Evolutionary conservation across 305 asterid genomes (phyloP).

Genomic region (Fraxinus angustifolia): DNA sequence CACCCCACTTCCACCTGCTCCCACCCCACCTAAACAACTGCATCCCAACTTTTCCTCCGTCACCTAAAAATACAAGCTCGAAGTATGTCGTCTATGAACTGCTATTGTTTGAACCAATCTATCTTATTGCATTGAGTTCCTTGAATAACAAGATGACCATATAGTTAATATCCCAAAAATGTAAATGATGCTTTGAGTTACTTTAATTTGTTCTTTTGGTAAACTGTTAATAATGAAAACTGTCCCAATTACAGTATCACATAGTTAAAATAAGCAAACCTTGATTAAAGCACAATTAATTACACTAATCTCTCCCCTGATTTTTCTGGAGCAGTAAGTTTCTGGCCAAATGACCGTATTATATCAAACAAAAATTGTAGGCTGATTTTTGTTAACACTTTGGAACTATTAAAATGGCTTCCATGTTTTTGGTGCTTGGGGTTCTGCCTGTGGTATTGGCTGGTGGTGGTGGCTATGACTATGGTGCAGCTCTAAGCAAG

Average conservation of each 20-base stretch:
- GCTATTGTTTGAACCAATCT: neutral
- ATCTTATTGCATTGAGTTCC: neutral
- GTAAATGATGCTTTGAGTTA: neutral
- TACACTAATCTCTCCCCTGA: conserved; percentile 5
- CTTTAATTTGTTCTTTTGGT: neutral
- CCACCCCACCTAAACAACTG: neutral
- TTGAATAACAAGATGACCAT: neutral
- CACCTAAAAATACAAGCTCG: neutral
- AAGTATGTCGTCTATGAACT: neutral
- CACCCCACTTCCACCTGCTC: neutral
- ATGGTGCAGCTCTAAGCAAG: conserved; percentile 74
- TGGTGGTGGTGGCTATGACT: conserved; percentile 49
- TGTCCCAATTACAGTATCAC: neutral
- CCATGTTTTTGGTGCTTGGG: conserved; percentile 50
- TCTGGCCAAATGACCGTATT: conserved; percentile 28
- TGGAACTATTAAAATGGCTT: conserved; percentile 38
- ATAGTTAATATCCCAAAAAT: neutral
- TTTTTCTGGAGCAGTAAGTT: neutral
- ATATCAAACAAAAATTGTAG: conserved; percentile 23
- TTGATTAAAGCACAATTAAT: conserved; percentile 18
- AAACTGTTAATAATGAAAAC: neutral
- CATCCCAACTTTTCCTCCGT: neutral
- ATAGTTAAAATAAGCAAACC: neutral
- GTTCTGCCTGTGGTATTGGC: conserved; percentile 54
- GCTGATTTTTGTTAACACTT: conserved; percentile 40